These are phyloP conservation scores for Diaporthe batatas DNA, from an alignment of 2,329 filamentous ascomycete species.

Conservation along the genomic window DNA sequence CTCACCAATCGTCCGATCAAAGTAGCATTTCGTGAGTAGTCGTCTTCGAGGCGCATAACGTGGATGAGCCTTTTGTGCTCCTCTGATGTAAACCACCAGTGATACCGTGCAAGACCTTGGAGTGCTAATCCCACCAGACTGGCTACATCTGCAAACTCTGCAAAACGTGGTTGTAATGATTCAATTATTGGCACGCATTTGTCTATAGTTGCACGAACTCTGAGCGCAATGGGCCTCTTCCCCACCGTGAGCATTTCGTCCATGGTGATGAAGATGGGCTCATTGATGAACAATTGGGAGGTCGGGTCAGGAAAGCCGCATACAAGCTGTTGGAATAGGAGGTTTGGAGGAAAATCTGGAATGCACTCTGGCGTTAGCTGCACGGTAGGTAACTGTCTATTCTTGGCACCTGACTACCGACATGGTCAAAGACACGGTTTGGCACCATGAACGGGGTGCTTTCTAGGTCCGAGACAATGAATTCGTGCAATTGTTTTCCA, in stretches of 20 bases:
- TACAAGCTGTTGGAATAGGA: background rate
- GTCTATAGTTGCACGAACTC: background rate
- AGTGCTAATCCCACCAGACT: background rate
- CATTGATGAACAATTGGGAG: background rate
- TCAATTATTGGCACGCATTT: background rate
- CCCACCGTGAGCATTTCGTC: background rate
- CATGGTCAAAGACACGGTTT: conserved; percentile 5
- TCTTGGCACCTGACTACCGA: background rate
- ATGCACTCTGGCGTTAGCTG: background rate
- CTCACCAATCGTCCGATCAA: background rate
- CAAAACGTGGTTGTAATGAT: background rate
- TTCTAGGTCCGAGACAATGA: conserved; percentile 3
- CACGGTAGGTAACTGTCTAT: background rate
- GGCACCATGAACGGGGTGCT: background rate
- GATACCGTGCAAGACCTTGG: background rate
- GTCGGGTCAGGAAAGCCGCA: background rate
- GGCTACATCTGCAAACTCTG: background rate
- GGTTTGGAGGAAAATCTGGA: background rate
- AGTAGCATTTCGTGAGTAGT: conserved; percentile 8
- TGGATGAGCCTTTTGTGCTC: background rate
- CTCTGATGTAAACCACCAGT: background rate
- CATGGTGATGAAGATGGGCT: background rate
- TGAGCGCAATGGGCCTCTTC: background rate
- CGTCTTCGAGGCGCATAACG: background rate
- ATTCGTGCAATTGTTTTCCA: too few species aligned